phyloP scores from a whole-genome alignment of 139 green algal genomes.

The Spirogloea muscicola region DNA sequence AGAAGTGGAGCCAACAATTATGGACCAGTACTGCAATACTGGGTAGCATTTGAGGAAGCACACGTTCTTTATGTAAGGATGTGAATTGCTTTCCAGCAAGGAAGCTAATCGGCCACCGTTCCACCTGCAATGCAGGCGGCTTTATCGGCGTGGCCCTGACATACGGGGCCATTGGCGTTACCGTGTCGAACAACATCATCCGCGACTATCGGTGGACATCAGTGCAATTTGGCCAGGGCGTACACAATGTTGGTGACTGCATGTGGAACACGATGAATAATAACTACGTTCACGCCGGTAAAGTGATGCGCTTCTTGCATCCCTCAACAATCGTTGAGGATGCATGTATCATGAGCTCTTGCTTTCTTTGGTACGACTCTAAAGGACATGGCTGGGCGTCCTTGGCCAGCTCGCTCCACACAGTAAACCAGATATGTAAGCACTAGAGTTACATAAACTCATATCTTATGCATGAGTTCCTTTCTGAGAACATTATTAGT shows the following conservation, averaged over 20 bases:
- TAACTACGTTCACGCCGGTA: too few relatives aligned
- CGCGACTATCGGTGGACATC: conserved; percentile 3
- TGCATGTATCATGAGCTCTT: too few relatives aligned
- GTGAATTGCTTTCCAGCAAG: neutral
- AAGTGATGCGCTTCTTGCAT: too few relatives aligned
- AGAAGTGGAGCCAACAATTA: neutral
- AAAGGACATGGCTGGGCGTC: too few relatives aligned
- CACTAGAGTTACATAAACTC: too few relatives aligned
- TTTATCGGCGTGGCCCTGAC: conserved; percentile 2
- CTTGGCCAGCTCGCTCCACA: too few relatives aligned
- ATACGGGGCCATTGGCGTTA: conserved; percentile 3
- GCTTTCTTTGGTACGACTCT: too few relatives aligned
- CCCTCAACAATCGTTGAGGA: too few relatives aligned
- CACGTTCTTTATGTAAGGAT: neutral
- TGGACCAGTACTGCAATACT: neutral
- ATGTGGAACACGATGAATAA: neutral
- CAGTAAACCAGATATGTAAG: too few relatives aligned
- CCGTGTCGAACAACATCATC: conserved; percentile 18
- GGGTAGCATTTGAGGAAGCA: neutral
- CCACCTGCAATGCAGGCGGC: neutral
- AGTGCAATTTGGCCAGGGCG: conserved; percentile 4
- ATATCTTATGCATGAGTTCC: too few relatives aligned
- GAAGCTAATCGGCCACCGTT: neutral
- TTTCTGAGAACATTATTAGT: too few relatives aligned
- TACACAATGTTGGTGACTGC: conserved; percentile 9